These are phyloP conservation scores for Bauhinia variegata DNA, from an alignment of 306 rosid genomes.

Conservation along the genomic window DNA sequence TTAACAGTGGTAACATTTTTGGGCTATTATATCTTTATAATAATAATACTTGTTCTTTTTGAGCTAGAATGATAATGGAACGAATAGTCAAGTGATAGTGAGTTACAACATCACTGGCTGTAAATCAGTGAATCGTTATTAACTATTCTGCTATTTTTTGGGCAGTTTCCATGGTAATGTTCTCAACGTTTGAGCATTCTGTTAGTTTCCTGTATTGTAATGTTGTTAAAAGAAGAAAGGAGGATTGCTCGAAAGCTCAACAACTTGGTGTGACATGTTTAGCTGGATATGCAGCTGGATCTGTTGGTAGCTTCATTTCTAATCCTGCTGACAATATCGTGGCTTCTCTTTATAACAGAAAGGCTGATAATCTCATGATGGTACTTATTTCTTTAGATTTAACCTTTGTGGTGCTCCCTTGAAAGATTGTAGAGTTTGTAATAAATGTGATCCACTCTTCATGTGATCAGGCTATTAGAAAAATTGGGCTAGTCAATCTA, in stretches of 20 bases:
- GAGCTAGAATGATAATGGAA: slow-evolving; percentile 19
- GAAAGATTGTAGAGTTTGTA: slow-evolving; percentile 13
- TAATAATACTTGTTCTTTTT: slow-evolving; percentile 10
- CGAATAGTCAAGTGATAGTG: slow-evolving; percentile 28
- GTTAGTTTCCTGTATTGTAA: slow-evolving; percentile 57
- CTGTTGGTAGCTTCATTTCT: slow-evolving; percentile 64
- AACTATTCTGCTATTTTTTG: slow-evolving; percentile 28
- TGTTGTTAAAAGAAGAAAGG: slow-evolving; percentile 52
- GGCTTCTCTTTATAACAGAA: slow-evolving; percentile 61
- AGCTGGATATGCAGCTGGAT: slow-evolving; percentile 69
- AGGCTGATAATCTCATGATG: slow-evolving; percentile 59
- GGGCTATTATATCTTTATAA: slow-evolving; percentile 23
- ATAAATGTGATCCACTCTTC: slow-evolving; percentile 27
- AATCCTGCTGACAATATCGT: slow-evolving; percentile 67
- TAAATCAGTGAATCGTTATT: slow-evolving; percentile 33
- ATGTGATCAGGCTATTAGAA: slow-evolving; percentile 72
- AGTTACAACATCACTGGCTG: slow-evolving; percentile 18
- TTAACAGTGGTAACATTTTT: slow-evolving; percentile 2
- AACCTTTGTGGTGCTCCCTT: slow-evolving; percentile 12
- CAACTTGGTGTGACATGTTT: slow-evolving; percentile 66
- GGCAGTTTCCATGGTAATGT: slow-evolving; percentile 67
- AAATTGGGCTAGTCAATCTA: slow-evolving; percentile 72
- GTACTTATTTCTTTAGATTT: slow-evolving; percentile 32
- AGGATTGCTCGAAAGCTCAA: slow-evolving; percentile 58
- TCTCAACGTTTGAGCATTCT: slow-evolving; percentile 65